Evolutionary conservation across 2,329 filamentous ascomycete species (phyloP), one percentile per base, ranked within the genome.

Genomic region (Coniochaeta sp.): DNA sequence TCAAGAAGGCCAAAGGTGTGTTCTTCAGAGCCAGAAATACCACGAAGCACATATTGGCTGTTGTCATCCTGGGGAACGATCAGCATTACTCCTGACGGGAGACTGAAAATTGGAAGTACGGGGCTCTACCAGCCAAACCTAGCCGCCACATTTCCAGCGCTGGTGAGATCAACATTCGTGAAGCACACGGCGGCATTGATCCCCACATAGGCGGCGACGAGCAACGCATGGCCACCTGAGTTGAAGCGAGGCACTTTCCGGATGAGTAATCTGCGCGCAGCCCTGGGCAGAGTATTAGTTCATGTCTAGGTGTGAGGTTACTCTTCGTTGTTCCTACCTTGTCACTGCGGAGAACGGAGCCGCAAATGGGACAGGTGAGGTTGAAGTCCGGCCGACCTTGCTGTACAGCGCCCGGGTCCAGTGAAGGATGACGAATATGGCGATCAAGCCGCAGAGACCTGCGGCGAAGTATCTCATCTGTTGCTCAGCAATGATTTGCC

Each of bases 11-110:
- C 19, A 86, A 68, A 0, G 83, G 84, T 0, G 83, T 86, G 66
- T 86, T 85, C 65, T 85, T 85, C 47, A 86, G 72, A 1, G 79
- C 75, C 17, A 87, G 71, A 57, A 85, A 79, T 14, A 84, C 72
- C 14, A 83, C 74, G 17, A 87, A 70, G 14, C 74, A 70, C 33
- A 84, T 68, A 64, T 86, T 86, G 22, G 61, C 64, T 16, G 68
- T 56, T 22, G 68, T 60, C 59, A 72, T 58, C 71, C 72, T 73
- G 55, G 19, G 40, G n/a, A 9, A 40, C 24, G 7, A 8, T 43
- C 22, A 19, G 19, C 31, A 19, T 59, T 4, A 3, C 5, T 16
- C 12, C 17, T 11, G 17, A n/a, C 3, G 38, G 4, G 6, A 33
- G 26, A 17, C 8, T 47, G 34, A 36, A 6, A 16, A 22, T n/a